Conservation (phyloP, 257 asterid species). For the Rehmannia glutinosa region DNA sequence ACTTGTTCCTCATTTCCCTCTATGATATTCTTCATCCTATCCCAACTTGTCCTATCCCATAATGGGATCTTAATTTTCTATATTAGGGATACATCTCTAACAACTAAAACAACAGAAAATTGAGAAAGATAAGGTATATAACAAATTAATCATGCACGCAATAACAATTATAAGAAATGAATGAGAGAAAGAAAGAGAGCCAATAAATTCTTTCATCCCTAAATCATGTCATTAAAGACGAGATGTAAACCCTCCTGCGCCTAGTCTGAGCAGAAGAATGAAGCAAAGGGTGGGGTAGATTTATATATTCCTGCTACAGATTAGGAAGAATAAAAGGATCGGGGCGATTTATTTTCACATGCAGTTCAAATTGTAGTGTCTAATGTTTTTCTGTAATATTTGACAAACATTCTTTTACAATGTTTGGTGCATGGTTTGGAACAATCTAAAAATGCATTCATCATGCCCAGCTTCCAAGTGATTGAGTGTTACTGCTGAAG, state of each 20-base stretch:
- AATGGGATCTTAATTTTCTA: not conserved
- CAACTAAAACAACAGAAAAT: conserved; percentile 9
- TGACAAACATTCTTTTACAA: not conserved
- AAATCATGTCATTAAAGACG: not conserved
- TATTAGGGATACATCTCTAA: too few relatives aligned
- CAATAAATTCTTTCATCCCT: not conserved
- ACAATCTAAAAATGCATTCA: conserved; percentile 14
- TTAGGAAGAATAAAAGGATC: not conserved
- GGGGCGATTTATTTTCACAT: not conserved
- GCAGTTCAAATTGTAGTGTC: not conserved
- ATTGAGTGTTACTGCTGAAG: not conserved
- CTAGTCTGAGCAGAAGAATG: conserved; percentile 3
- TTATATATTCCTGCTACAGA: not conserved
- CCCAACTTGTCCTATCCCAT: too few relatives aligned
- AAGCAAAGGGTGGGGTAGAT: conserved; percentile 1
- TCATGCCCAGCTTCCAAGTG: conserved; percentile 13
- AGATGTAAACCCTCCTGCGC: too few relatives aligned
- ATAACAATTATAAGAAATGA: not conserved
- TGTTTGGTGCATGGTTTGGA: not conserved
- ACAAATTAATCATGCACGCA: not conserved
- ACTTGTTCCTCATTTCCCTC: not conserved
- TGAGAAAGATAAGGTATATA: not conserved
- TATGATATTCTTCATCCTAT: conserved; percentile 3
- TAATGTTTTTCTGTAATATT: not conserved
- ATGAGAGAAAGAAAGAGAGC: not conserved